Evolutionary conservation across 257 asterid species (phyloP).

Genomic region (Scutellaria baicalensis): DNA sequence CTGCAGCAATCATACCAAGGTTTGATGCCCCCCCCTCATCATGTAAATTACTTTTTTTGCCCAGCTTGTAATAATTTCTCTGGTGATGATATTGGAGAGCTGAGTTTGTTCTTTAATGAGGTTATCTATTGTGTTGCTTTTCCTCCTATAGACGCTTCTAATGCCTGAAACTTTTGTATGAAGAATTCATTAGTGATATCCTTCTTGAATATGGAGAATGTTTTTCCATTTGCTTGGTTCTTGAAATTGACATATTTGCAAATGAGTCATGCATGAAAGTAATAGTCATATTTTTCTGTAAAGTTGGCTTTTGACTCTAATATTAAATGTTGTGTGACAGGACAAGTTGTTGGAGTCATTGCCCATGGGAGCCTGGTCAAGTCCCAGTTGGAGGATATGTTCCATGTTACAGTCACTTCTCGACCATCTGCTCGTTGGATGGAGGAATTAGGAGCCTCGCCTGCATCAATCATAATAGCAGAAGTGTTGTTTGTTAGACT

Average conservation of each 20-base stretch:
- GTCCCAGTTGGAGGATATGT: slow-evolving; percentile 36
- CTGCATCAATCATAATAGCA: slow-evolving; percentile 24
- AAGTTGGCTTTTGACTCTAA: neutral
- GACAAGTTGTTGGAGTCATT: slow-evolving; percentile 77
- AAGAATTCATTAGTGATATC: neutral
- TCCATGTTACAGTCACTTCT: slow-evolving; percentile 40
- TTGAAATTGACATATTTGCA: neutral
- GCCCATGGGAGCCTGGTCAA: slow-evolving; percentile 28
- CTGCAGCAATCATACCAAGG: slow-evolving; percentile 60
- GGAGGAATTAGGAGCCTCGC: slow-evolving; percentile 38
- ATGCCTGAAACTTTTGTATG: neutral
- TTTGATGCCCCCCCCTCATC: slow-evolving; percentile 15
- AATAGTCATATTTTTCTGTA: neutral
- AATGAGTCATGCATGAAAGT: neutral
- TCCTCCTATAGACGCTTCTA: neutral
- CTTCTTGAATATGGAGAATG: neutral
- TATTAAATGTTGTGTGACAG: slow-evolving; percentile 33
- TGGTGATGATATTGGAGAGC: slow-evolving; percentile 9
- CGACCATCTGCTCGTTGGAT: slow-evolving; percentile 64
- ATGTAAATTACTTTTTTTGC: neutral
- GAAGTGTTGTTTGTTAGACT: slow-evolving; percentile 56
- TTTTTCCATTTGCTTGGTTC: slow-evolving; percentile 3
- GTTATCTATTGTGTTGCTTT: neutral
- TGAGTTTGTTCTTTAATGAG: neutral
- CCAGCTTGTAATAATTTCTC: neutral